Base-by-base conservation (phyloP, 2,329 filamentous ascomycete species). In the Phialophora verrucosa region DNA sequence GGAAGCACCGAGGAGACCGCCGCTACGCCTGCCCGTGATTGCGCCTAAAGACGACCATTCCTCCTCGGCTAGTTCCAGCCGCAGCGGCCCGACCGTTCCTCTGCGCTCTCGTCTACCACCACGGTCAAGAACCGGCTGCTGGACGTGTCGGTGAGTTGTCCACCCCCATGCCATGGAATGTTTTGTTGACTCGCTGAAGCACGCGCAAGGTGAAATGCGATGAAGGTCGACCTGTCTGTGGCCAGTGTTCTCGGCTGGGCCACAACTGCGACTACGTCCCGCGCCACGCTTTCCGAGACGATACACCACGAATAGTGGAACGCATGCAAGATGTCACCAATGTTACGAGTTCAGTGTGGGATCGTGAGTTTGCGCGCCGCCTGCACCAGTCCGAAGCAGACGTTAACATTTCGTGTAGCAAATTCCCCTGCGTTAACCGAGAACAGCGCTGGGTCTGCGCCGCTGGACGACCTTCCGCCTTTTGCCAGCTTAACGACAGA, bases 241-340 rank as follows among this genome's bases (percentile, higher is more conserved):
- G 82, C 78, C 85, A 85, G 78, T 87, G 85, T 74, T 78, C 81
- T 32, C 79, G 85, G 62, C 77, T 87, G 25, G 83, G 84, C 54
- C 83, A 86, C 72, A 78, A 79, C 42, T 87, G 85, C 73, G 85
- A 87, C 72, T 88, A 87, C 75, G 83, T 81, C 65, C 83, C 84
- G 17, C 80, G 85, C 55, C 78, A 84, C n/a, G 78, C 81, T n/a
- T 85, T 85, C 72, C 79, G 81, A 68, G 81, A 85, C 73, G 83
- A 85, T 70, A 85, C 83, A n/a, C 75, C 77, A 38, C 79, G 83
- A 59, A 79, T 84, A 38, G 79, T 83, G 66, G 80, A 82, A 59
- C 79, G 82, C n/a, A 84, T 83, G 80, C 76, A 79, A 58, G 80
- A 84, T 70, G 81, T 86, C 51, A 82, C 79, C 38, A 83, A 78